These are phyloP conservation scores for Candida boidinii DNA, from an alignment of 805 yeast species.

Conservation along the genomic window DNA sequence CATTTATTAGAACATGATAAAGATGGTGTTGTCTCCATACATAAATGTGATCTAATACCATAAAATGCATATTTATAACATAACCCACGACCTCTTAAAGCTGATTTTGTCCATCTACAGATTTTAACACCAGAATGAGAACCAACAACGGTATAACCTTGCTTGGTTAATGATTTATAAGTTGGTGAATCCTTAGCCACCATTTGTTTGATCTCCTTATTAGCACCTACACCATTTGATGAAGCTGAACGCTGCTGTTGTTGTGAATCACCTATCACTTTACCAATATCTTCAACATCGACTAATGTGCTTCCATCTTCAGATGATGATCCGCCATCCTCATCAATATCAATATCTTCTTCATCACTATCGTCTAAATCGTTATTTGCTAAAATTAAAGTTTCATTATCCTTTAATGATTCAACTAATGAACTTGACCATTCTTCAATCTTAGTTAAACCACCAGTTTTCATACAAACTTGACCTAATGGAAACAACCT, in stretches of 20 bases:
- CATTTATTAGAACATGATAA: conserved; percentile 91
- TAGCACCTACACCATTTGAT: conserved; percentile 5
- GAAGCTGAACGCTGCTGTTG: neutral
- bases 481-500: conserved; percentile 78
- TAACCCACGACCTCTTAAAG: conserved; percentile 87
- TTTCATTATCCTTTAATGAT: conserved; percentile 63
- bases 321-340: conserved; percentile 13
- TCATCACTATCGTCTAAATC: conserved; percentile 18
- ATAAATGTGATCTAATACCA: conserved; percentile 82
- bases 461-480: conserved; percentile 69
- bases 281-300: conserved; percentile 87
- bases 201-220: conserved; percentile 59
- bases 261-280: conserved; percentile 28
- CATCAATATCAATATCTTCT: conserved; percentile 13
- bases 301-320: conserved; percentile 42
- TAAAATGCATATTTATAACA: conserved; percentile 90
- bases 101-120: conserved; percentile 94
- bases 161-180: conserved; percentile 78
- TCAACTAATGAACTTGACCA: conserved; percentile 59
- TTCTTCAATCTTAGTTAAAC: conserved; percentile 48
- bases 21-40: conserved; percentile 95
- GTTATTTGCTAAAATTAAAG: conserved; percentile 47
- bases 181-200: conserved; percentile 88
- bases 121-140: conserved; percentile 93
- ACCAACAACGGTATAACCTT: conserved; percentile 89